Percentiles rank a stretch among this genome's conserved stretches.
These are phyloP conservation scores for Zygosaccharomyces lentus DNA, from an alignment of 805 yeast species.

Conservation along the genomic window DNA sequence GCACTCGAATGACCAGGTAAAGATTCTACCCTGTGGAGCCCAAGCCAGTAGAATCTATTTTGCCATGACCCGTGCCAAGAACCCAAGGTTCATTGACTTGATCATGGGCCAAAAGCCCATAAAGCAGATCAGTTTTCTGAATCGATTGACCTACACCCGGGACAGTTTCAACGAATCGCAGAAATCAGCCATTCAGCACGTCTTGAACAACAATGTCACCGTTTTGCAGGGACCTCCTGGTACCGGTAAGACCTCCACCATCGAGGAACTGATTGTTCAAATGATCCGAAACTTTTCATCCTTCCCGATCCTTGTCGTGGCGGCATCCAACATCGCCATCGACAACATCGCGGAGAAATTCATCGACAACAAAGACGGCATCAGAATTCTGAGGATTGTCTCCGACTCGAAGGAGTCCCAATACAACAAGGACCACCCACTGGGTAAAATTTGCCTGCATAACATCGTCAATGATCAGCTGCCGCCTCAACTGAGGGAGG, in stretches of 20 bases:
- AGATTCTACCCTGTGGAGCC: slow-evolving; percentile 56
- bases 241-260: slow-evolving; percentile 72
- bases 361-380: slow-evolving; percentile 45
- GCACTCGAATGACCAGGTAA: slow-evolving; percentile 35
- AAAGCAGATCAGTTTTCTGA: slow-evolving; percentile 53
- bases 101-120: slow-evolving; percentile 52
- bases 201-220: slow-evolving; percentile 46
- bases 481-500: slow-evolving; percentile 43
- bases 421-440: slow-evolving; percentile 52
- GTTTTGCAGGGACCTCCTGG: slow-evolving; percentile 80
- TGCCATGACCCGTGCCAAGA: slow-evolving; percentile 59
- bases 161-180: slow-evolving; percentile 56
- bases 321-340: slow-evolving; percentile 72
- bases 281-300: slow-evolving; percentile 51
- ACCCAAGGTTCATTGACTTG: slow-evolving; percentile 48
- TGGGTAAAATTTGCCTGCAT: slow-evolving; percentile 59
- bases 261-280: slow-evolving; percentile 58
- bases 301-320: slow-evolving; percentile 65
- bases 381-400: slow-evolving; percentile 51
- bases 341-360: slow-evolving; percentile 73
- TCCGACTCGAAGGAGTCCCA: slow-evolving; percentile 59
- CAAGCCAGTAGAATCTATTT: slow-evolving; percentile 59
- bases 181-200: slow-evolving; percentile 51
- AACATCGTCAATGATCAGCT: slow-evolving; percentile 51
- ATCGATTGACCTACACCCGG: slow-evolving; percentile 46